Evolutionary conservation across 1,139 yeast species (phyloP).

Genomic region (Pichia sp.): DNA sequence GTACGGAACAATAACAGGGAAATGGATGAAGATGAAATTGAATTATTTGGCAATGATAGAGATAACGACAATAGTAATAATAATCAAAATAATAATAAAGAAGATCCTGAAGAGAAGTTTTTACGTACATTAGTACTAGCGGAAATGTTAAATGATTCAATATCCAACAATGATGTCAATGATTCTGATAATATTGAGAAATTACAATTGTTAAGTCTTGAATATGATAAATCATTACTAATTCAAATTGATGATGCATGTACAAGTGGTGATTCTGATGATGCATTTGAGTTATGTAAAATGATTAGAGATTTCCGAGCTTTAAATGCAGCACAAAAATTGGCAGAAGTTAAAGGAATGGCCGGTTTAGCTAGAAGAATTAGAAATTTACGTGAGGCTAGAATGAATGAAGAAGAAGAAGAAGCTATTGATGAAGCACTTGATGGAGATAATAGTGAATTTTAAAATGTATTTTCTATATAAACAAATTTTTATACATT

Average conservation of each 20-base stretch:
- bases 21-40: conserved; percentile 29
- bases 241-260: conserved; percentile 77
- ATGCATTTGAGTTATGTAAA: conserved; percentile 65
- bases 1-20: conserved; percentile 20
- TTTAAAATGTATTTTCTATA: no score
- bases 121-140: conserved; percentile 46
- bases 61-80: conserved; percentile 24
- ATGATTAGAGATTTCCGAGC: conserved; percentile 75
- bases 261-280: conserved; percentile 53
- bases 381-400: conserved; percentile 56
- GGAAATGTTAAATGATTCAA: conserved; percentile 41
- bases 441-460: background rate
- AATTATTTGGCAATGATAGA: conserved; percentile 25
- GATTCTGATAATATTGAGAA: conserved; percentile 39
- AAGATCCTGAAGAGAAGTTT: conserved; percentile 37
- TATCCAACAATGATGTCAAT: conserved; percentile 35
- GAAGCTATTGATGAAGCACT: background rate
- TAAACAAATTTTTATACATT: no score
- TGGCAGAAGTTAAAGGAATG: conserved; percentile 74
- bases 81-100: conserved; percentile 10
- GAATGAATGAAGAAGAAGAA: conserved; percentile 34
- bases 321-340: conserved; percentile 73
- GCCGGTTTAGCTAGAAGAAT: conserved; percentile 61
- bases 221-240: conserved; percentile 68
- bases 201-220: conserved; percentile 42